Base-by-base conservation (phyloP, 495 filamentous ascomycete genomes). In the Aspergillus homomorphus region DNA sequence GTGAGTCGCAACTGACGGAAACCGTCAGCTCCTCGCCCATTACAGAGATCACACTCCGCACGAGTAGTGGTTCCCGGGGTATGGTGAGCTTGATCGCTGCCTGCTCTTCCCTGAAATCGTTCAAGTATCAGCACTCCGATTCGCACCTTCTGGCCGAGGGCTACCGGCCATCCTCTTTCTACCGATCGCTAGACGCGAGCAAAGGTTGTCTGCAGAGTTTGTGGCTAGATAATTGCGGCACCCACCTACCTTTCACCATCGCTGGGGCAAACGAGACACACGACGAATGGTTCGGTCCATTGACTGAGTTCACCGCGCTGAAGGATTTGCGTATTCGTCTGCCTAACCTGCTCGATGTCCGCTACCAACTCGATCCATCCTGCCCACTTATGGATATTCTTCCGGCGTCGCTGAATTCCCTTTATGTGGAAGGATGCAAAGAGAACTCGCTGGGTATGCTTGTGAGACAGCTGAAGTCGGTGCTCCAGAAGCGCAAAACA, bases 81-180 rank as follows among this genome's bases (percentile, higher is more conserved):
- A 69, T 75, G 63, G 53, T 67, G 22, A 49, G 30, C 4, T 23
- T 73, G 24, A 56, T 73, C 10, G 21, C 56, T 6, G 62, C 62
- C 0, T 75, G 72, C 57, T 38, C 65, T 6, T 53, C 62, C 1
- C 56, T 75, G 23, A 67, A 60, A 19, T 69, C 67, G 2, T 73
- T 75, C 57, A 73, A 73, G 49, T 72, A 75, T 41, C 72, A 75
- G 43, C 72, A 75, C 56, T 70, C 69, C 0, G 70, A 75, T 50
- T 62, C 62, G 2, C 64, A 70, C 28, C 33, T 70, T 10, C 52
- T 59, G 1, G 62, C 67, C 0, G 60, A 66, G 30, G 70, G 67
- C 1, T 75, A 66, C 58, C 66, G 63, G 45, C 72, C 70, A 3
- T 58, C 61, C 0, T 65, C 66, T 16, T 73, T 75, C 50, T 56